These are phyloP conservation scores for Brassica incana DNA, from an alignment of 345 rosid species.

Conservation along the genomic window DNA sequence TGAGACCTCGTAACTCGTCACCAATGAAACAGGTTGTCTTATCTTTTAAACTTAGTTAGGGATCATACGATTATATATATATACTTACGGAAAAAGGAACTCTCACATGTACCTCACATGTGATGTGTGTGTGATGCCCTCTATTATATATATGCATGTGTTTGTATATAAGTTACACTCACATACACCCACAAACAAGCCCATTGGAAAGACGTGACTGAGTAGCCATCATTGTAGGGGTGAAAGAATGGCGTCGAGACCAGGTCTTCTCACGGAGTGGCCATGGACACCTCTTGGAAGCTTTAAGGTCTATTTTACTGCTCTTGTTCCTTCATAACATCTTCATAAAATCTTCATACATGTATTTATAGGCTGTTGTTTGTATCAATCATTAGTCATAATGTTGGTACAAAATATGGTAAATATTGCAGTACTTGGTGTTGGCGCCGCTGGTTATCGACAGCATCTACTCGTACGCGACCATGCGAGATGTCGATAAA, in stretches of 20 bases:
- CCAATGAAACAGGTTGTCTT: slow-evolving; percentile 4
- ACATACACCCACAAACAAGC: background rate
- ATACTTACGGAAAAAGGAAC: slow-evolving; percentile 9
- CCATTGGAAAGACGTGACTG: background rate
- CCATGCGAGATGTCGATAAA: background rate
- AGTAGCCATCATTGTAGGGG: background rate
- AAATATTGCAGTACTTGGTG: background rate
- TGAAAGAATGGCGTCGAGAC: background rate
- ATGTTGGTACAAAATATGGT: background rate
- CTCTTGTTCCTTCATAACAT: background rate
- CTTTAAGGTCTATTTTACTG: background rate
- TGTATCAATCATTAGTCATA: background rate
- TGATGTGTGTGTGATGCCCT: background rate
- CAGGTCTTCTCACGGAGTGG: background rate
- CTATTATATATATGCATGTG: background rate
- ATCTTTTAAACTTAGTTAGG: background rate
- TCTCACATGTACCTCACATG: too few relatives aligned
- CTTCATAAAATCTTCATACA: background rate
- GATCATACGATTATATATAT: background rate
- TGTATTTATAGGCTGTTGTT: background rate
- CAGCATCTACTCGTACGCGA: background rate
- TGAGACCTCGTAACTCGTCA: slow-evolving; percentile 11
- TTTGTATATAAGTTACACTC: background rate
- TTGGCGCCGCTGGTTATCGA: background rate
- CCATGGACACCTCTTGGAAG: background rate